A percentile compares a stretch with the other conserved stretches of the same genome.
These are phyloP conservation scores for Cutaneotrichosporon sp. DNA, from an alignment of 1,284 basidiomycete genomes.

Conservation along the genomic window DNA sequence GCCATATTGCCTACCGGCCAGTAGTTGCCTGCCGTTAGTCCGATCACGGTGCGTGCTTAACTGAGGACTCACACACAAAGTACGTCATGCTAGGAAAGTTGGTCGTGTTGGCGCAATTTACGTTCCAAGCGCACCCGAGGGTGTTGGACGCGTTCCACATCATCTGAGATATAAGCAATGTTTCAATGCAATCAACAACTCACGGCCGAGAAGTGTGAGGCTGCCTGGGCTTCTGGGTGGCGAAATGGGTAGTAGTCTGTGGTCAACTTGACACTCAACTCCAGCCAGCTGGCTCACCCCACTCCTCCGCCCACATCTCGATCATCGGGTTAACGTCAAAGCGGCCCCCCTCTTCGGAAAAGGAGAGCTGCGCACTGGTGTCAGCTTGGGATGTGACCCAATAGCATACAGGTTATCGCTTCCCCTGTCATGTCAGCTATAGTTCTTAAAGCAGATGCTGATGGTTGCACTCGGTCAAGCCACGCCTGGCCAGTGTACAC, in stretches of 20 bases:
- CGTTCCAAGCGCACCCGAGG: constrained; percentile 24
- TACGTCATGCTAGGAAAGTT: constrained; percentile 19
- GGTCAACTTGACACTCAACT: background rate
- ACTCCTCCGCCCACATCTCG: constrained; percentile 25
- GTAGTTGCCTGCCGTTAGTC: constrained; percentile 22
- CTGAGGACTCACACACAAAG: constrained; percentile 20
- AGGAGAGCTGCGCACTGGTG: constrained; percentile 12
- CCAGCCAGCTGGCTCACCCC: constrained; percentile 12
- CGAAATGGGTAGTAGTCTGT: constrained; percentile 25
- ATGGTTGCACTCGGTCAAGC: too few relatives aligned
- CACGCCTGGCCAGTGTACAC: background rate
- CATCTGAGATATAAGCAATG: constrained; percentile 16
- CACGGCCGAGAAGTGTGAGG: constrained; percentile 24
- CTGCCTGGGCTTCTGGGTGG: constrained; percentile 17
- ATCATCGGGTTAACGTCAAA: constrained; percentile 24
- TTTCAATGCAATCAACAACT: background rate
- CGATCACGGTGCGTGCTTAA: background rate
- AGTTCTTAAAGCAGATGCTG: too few relatives aligned
- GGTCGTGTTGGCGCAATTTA: constrained; percentile 17
- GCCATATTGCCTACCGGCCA: constrained; percentile 21
- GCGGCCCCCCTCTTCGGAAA: constrained; percentile 1
- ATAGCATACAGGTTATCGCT: constrained; percentile 22
- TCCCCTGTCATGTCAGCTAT: constrained; percentile 14
- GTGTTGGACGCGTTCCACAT: constrained; percentile 20
- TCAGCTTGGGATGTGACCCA: background rate